Conservation (phyloP, 371 early-diverging fungal species). For the Smittium mucronatum region DNA sequence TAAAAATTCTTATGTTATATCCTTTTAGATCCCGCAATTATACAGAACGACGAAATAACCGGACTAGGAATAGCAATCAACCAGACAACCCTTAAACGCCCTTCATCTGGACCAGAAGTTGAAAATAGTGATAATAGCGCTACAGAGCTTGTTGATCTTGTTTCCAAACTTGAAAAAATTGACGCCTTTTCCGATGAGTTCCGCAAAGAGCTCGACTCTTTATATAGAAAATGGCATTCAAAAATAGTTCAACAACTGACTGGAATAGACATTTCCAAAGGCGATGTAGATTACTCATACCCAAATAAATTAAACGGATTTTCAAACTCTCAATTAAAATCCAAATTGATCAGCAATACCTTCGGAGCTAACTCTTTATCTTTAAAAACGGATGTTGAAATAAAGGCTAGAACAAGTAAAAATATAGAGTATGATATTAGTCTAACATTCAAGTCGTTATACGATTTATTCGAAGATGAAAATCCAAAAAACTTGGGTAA, state of each 20-base stretch:
- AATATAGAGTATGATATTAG: not conserved
- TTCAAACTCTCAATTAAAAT: not conserved
- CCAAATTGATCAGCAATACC: not conserved
- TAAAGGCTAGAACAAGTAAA: not conserved
- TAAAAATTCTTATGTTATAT: too few species aligned
- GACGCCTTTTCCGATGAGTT: not conserved
- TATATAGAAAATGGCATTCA: not conserved
- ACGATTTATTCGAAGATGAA: not conserved
- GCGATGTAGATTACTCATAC: not conserved
- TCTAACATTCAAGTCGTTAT: not conserved
- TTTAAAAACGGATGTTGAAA: not conserved
- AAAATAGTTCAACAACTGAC: not conserved
- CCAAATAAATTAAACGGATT: not conserved
- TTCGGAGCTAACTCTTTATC: not conserved
- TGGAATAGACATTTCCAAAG: not conserved
- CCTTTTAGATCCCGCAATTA: too few species aligned
- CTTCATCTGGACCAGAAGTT: not conserved
- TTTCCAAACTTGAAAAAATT: not conserved
- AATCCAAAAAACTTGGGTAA: not conserved
- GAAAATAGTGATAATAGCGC: not conserved
- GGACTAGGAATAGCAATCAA: not conserved
- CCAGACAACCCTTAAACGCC: not conserved
- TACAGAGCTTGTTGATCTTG: not conserved
- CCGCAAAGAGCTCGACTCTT: not conserved
- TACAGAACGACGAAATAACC: too few species aligned